Percentiles rank a stretch among this genome's conserved stretches.
phyloP scores from a whole-genome alignment of 306 rosid species.

The Cucurbita ficifolia region DNA sequence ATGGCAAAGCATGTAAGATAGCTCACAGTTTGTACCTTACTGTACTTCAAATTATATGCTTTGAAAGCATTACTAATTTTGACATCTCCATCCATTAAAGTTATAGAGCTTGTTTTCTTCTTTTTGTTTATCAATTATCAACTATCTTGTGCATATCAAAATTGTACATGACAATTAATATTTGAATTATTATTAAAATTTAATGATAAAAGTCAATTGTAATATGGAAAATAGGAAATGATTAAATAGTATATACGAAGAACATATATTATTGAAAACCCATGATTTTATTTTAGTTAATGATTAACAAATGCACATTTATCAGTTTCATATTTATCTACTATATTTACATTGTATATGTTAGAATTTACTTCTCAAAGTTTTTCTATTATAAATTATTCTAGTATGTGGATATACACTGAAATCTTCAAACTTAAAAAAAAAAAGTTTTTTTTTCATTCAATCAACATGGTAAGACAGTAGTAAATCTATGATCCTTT shows the following conservation, averaged over 20 bases:
- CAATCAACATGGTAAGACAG: too few relatives aligned
- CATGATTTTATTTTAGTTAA: neutral
- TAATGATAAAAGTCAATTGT: neutral
- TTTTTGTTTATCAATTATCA: neutral
- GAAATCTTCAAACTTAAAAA: too few relatives aligned
- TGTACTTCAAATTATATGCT: neutral
- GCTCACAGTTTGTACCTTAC: neutral
- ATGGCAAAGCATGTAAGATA: conserved; percentile 98
- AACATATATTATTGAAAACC: neutral
- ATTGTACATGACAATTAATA: neutral
- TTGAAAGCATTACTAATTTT: neutral
- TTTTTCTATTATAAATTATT: too few relatives aligned
- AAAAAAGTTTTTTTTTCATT: too few relatives aligned
- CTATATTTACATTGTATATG: neutral
- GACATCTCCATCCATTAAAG: neutral
- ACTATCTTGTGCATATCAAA: neutral
- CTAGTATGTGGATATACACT: too few relatives aligned
- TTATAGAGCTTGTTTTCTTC: neutral
- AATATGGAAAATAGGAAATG: neutral
- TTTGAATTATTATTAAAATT: neutral
- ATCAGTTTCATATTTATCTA: neutral
- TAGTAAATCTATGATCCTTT: too few relatives aligned
- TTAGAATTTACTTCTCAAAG: neutral
- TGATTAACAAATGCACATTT: neutral
- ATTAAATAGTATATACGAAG: neutral